Evolutionary conservation across 1,284 basidiomycete species (phyloP), one percentile per base, ranked within the genome.

Genomic region (Moesziomyces sp.): DNA sequence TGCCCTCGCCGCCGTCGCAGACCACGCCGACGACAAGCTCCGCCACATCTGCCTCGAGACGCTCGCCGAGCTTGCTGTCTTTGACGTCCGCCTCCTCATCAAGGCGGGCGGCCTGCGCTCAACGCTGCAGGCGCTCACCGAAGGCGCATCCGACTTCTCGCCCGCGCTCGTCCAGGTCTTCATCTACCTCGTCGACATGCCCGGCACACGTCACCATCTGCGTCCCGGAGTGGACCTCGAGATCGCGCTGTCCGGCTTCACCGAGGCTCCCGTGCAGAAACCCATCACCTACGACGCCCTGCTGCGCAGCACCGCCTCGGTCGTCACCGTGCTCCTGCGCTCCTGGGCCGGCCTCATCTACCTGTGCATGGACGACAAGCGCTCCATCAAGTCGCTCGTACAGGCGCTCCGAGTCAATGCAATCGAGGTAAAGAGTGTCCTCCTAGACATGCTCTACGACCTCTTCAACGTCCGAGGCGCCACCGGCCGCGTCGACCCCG

Each of bases 341-440:
- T 94, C 92, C 11, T 99, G 96, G 95, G 91, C 92, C 69, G 96
- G 95, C 9, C 85, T 99, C 34, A 90, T 98, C 87, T 98, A 97
- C 84, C 90, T 97, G 73, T 97, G 93, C 85, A 90, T 95, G 89
- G 89, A 95, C 81, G 89, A 93, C 77, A 91, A 92, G 86, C 87
- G 90, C 19, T 93, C 94, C 0, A 91, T 99, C 66, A 89, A 90
- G 44, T 91, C 92, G 6, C 86, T 99, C 23, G 89, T 99, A 30
- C 89, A 94, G 78, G 93, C 92, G 0, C 86, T 99, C 49, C 89
- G 90, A 66, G 92, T 97, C 85, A 94, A 95, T 5, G 92, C 92
- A 1, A 86, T 92, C 19, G 91, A 93, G 52, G 91, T 93, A 55
- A 88, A 78, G 48, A 58, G 59, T 34, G 53, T 67, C 16, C 75